phyloP scores from a whole-genome alignment of 176 grass and related monocot genomes.

The Cenchrus americanus region DNA sequence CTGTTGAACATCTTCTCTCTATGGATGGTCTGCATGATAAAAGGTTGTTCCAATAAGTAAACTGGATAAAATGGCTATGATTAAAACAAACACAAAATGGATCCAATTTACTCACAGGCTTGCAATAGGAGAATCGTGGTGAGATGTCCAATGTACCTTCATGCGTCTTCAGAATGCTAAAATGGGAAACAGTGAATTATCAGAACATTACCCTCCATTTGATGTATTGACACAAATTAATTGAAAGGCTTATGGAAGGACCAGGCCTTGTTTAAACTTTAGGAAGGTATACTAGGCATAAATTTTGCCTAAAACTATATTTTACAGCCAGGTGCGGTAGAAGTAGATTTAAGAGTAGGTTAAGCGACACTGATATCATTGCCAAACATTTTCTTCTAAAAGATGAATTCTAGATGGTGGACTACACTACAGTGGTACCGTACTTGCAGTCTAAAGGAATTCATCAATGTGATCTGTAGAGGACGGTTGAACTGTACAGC shows the following conservation, averaged over 20 bases:
- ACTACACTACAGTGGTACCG: conserved; percentile 24
- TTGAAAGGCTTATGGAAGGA: neutral
- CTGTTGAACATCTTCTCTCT: conserved; percentile 51
- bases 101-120: conserved; percentile 59
- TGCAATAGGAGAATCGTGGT: conserved; percentile 67
- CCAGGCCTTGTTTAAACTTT: neutral
- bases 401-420: conserved; percentile 13
- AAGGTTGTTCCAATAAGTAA: conserved; percentile 14
- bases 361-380: neutral
- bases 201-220: neutral
- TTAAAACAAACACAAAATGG: neutral
- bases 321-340: neutral
- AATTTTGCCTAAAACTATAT: neutral
- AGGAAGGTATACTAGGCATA: no score
- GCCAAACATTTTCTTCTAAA: conserved; percentile 30
- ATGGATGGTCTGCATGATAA: conserved; percentile 38
- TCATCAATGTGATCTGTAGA: conserved; percentile 35
- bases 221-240: neutral
- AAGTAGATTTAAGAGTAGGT: neutral
- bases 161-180: conserved; percentile 48
- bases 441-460: conserved; percentile 35
- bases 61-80: neutral
- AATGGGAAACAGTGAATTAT: conserved; percentile 20
- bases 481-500: conserved; percentile 23
- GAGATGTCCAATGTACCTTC: conserved; percentile 59